These are phyloP conservation scores for Deuterostichococcus epilithicus DNA, from an alignment of 139 green algal species.

Conservation along the genomic window DNA sequence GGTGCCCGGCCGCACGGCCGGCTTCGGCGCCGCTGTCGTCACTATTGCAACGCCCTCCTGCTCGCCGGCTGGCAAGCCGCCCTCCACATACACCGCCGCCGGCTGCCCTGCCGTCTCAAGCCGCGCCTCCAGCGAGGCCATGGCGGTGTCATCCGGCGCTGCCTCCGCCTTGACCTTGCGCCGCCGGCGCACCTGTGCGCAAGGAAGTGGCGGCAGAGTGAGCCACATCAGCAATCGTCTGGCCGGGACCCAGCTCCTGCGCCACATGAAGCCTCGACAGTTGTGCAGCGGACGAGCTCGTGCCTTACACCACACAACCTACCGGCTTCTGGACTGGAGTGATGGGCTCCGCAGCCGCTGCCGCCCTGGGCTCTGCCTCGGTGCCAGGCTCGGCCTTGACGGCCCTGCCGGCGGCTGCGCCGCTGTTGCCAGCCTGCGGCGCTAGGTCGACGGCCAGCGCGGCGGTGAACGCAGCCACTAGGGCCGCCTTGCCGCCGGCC, in stretches of 20 bases:
- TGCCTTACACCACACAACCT: too few species aligned
- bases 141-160: not conserved
- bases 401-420: too few species aligned
- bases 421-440: too few species aligned
- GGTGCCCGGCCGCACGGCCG: slow-evolving; percentile 31
- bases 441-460: slow-evolving; percentile 10
- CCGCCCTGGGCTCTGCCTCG: too few species aligned
- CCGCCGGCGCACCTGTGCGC: not conserved
- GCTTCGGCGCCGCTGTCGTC: not conserved
- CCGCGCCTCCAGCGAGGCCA: slow-evolving; percentile 4
- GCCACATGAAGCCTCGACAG: too few species aligned
- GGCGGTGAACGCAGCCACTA: slow-evolving; percentile 29
- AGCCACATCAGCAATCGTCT: too few species aligned
- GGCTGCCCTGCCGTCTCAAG: slow-evolving; percentile 7
- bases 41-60: not conserved
- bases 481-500: slow-evolving; percentile 27
- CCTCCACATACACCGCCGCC: not conserved
- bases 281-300: too few species aligned
- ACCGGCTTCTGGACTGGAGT: not conserved
- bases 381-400: too few species aligned
- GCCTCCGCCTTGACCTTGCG: not conserved
- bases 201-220: too few species aligned
- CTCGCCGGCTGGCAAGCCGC: not conserved
- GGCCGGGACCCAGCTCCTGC: too few species aligned
- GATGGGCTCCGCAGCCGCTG: too few species aligned